Evolutionary conservation across 176 grass and related monocot species (phyloP).

Genomic region (Microstegium vimineum): DNA sequence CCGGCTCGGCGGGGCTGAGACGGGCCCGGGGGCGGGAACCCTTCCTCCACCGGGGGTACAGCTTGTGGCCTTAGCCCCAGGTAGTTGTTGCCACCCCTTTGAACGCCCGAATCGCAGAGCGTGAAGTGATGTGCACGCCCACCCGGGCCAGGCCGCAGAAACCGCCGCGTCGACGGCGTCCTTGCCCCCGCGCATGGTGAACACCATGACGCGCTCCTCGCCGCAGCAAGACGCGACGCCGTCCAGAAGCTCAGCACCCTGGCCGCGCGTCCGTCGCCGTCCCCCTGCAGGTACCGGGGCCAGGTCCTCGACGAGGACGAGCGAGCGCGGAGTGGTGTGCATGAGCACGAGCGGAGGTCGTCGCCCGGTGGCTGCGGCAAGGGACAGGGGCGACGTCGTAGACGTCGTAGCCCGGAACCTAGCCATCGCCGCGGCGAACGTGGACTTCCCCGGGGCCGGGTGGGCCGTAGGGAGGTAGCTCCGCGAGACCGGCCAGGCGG

Average conservation of each 20-base stretch:
- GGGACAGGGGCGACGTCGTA: conserved; percentile 76
- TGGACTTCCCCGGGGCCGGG: conserved; percentile 84
- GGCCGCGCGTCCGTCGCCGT: too few species aligned
- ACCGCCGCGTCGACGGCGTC: conserved; percentile 43
- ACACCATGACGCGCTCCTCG: conserved; percentile 82
- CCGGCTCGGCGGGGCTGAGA: conserved; percentile 68
- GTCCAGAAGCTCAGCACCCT: conserved; percentile 60
- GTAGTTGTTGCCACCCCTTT: conserved; percentile 76
- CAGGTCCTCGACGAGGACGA: conserved; percentile 81
- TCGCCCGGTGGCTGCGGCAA: background rate
- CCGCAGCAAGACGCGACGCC: conserved; percentile 62
- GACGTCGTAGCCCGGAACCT: conserved; percentile 69
- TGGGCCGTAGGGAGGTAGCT: conserved; percentile 77
- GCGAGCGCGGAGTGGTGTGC: conserved; percentile 54
- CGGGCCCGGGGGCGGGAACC: conserved; percentile 50
- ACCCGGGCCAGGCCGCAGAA: conserved; percentile 51
- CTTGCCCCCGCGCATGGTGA: conserved; percentile 55
- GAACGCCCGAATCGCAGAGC: conserved; percentile 72
- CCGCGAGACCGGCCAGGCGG: conserved; percentile 83
- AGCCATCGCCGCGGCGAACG: conserved; percentile 91
- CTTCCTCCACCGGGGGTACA: conserved; percentile 74
- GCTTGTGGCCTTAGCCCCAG: conserved; percentile 82
- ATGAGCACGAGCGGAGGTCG: conserved; percentile 60
- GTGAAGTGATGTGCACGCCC: conserved; percentile 87
- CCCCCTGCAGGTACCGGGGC: conserved; percentile 51